phyloP scores from a whole-genome alignment of 1,284 basidiomycete genomes.

The Ustilago trichophora region DNA sequence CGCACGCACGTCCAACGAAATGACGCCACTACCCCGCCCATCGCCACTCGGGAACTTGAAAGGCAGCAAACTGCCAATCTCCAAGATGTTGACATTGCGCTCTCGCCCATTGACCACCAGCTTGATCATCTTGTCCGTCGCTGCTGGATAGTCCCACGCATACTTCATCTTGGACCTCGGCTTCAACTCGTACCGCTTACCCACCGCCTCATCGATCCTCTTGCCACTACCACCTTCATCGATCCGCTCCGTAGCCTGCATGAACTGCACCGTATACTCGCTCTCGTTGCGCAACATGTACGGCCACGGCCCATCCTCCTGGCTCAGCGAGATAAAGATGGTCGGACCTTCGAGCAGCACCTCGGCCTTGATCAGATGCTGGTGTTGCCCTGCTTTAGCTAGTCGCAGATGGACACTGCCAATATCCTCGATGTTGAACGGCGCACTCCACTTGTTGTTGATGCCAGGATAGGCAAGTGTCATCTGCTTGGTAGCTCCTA shows the following conservation, averaged over 20 bases:
- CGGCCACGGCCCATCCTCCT: constrained; percentile 81
- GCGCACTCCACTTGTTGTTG: constrained; percentile 85
- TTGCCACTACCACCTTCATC: constrained; percentile 35
- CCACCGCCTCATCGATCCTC: constrained; percentile 46
- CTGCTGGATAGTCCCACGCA: constrained; percentile 94
- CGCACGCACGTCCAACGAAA: constrained; percentile 92
- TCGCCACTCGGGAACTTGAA: constrained; percentile 75
- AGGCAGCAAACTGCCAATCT: constrained; percentile 91
- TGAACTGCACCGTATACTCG: constrained; percentile 76
- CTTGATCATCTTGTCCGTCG: constrained; percentile 81
- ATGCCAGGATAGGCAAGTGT: constrained; percentile 86
- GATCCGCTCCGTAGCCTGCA: constrained; percentile 70
- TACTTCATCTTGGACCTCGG: constrained; percentile 76
- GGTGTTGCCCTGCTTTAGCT: constrained; percentile 54
- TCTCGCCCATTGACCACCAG: constrained; percentile 74
- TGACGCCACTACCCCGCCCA: constrained; percentile 70
- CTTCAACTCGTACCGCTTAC: constrained; percentile 71
- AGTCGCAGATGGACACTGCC: constrained; percentile 84
- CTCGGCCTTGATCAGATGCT: constrained; percentile 80
- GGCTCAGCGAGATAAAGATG: constrained; percentile 82
- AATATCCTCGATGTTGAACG: constrained; percentile 91
- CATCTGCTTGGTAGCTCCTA: constrained; percentile 72
- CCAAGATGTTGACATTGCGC: constrained; percentile 89
- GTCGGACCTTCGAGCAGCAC: constrained; percentile 85
- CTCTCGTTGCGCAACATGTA: constrained; percentile 91